Conservation (phyloP, 176 grass and related monocot genomes). For the Puccinellia tenuiflora region DNA sequence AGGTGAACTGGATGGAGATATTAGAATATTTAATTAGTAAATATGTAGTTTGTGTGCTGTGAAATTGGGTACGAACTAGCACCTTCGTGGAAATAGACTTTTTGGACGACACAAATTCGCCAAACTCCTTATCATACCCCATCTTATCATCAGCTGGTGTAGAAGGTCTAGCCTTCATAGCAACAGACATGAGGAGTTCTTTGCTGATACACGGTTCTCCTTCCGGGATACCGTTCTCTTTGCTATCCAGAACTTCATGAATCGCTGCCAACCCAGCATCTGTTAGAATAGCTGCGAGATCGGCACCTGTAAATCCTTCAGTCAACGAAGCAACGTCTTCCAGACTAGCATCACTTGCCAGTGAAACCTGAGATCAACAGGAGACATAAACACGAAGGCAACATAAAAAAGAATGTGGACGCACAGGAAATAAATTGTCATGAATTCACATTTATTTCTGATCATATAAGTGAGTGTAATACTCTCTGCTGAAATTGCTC, state of each 20-base stretch:
- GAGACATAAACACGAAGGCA: slow-evolving; percentile 10
- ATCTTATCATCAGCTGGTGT: slow-evolving; percentile 58
- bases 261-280: slow-evolving; percentile 79
- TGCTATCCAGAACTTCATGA: slow-evolving; percentile 71
- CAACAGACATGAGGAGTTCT: slow-evolving; percentile 71
- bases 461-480: background rate
- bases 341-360: slow-evolving; percentile 57
- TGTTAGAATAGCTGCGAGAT: slow-evolving; percentile 72
- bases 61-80: background rate
- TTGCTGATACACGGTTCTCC: slow-evolving; percentile 61
- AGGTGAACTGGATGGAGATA: background rate
- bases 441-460: background rate
- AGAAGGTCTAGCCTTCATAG: slow-evolving; percentile 71
- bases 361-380: slow-evolving; percentile 55
- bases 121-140: slow-evolving; percentile 63
- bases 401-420: background rate
- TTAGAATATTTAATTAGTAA: background rate
- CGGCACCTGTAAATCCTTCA: slow-evolving; percentile 90
- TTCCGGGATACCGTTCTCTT: slow-evolving; percentile 30
- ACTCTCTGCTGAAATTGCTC: background rate
- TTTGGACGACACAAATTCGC: slow-evolving; percentile 65
- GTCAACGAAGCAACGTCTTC: slow-evolving; percentile 77
- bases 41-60: background rate
- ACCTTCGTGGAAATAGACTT: slow-evolving; percentile 90
- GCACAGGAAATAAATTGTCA: background rate